Evolutionary conservation across 2,329 filamentous ascomycete genomes (phyloP), one percentile per base, ranked within the genome.

Genomic region (Calonectria henricotiae): DNA sequence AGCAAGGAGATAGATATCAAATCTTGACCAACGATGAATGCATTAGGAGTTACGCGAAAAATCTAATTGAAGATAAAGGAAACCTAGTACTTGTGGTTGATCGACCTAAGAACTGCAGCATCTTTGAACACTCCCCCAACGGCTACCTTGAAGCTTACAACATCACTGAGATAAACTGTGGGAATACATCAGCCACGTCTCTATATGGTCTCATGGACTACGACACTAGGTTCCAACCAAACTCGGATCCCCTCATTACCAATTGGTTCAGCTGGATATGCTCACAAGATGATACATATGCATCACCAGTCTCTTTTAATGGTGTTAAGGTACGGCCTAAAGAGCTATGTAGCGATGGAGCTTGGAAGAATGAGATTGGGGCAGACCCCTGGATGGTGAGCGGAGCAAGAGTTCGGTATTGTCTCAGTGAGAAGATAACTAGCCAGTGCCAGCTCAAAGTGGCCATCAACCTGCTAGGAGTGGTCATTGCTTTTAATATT

Each of bases 391-490:
- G 43, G 43, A 46, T 12, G 20, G 43, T 46, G 20, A 46, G n/a
- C n/a, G 43, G 43, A 46, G 43, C 20, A 46, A 46, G 4, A 12
- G 43, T 67, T 44, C 25, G 46, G 11, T 62, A 62, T 23, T 62
- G 60, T 23, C 60, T 62, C 5, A 62, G 60, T 27, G 30, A 62
- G 43, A 30, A 20, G 30, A 35, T 37, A 13, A 35, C 8, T 5
- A 46, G 37, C 20, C 60, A 49, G 32, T 65, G 62, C n/a, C 51
- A 44, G 13, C 30, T 58, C 1, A 58, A 66, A 9, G 44, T 66
- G n/a, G 58, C 39, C n/a, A 39, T 51, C 17, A 32, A 43, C 7
- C 32, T 66, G 9, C n/a, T 47, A 17, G n/a, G 39, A 1, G 17
- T 60, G 17, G 51, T 66, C 23, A 20, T 66, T 11, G 27, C 43